Percentiles rank a stretch among this genome's conserved stretches.
phyloP scores from a whole-genome alignment of 2,329 filamentous ascomycete species.

The Alternaria dauci region DNA sequence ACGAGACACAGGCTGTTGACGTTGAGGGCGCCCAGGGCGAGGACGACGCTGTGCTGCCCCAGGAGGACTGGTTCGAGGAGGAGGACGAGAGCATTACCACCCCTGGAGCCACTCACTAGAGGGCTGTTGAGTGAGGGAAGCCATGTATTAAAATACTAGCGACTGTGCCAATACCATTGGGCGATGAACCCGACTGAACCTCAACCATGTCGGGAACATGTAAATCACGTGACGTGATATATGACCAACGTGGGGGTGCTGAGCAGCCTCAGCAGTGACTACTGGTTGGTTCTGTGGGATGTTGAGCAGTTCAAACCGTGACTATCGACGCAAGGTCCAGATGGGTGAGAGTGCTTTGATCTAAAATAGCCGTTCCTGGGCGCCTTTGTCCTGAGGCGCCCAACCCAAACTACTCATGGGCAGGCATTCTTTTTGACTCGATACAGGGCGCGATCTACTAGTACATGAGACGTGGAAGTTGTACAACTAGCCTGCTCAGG shows the following conservation, averaged over 20 bases:
- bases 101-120: constrained; percentile 47
- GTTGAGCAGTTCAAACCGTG: background rate
- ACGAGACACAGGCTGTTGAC: constrained; percentile 93
- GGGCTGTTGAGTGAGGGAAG: constrained; percentile 19
- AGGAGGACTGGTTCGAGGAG: constrained; percentile 85
- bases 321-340: background rate
- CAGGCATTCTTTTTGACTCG: constrained; percentile 4
- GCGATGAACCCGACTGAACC: constrained; percentile 29
- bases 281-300: background rate
- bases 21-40: constrained; percentile 79
- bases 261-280: background rate
- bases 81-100: constrained; percentile 64
- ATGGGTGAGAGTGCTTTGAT: background rate
- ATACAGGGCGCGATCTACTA: background rate
- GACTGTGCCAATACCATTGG: constrained; percentile 47
- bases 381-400: background rate
- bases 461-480: constrained; percentile 3
- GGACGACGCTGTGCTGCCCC: constrained; percentile 67
- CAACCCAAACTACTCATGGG: background rate
- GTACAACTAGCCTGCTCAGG: background rate
- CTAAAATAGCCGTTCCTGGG: background rate
- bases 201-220: background rate
- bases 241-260: constrained; percentile 1
- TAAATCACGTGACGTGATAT: constrained; percentile 33
- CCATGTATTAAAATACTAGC: constrained; percentile 48